phyloP scores from a whole-genome alignment of 1,284 basidiomycete species.

The Pholiota adiposa region DNA sequence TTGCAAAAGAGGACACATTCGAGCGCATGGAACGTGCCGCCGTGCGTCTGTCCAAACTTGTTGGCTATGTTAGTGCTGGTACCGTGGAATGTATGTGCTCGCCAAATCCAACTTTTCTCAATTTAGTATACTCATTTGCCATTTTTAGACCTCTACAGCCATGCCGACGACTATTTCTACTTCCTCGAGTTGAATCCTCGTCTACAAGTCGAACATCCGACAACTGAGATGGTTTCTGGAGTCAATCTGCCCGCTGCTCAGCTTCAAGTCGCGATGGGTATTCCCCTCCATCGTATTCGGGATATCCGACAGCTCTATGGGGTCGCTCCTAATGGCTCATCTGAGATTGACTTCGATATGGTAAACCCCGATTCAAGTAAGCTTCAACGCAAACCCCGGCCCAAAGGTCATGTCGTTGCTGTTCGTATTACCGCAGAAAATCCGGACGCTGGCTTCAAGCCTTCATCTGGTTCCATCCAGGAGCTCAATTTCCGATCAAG shows the following conservation, averaged over 20 bases:
- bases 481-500: conserved; percentile 99
- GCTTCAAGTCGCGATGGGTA: conserved; percentile 98
- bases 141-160: conserved; percentile 87
- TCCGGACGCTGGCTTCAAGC: conserved; percentile 99
- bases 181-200: conserved; percentile 99
- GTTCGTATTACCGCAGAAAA: conserved; percentile 99
- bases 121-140: conserved; percentile 6
- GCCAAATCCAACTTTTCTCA: conserved; percentile 1
- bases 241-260: conserved; percentile 99
- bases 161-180: conserved; percentile 91
- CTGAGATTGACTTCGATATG: conserved; percentile 98
- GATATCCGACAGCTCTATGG: conserved; percentile 98
- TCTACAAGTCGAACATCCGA: conserved; percentile 99
- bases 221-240: conserved; percentile 99
- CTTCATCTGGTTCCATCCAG: conserved; percentile 94
- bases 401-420: conserved; percentile 98
- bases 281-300: conserved; percentile 94
- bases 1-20: conserved; percentile 89
- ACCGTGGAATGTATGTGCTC: conserved; percentile 92
- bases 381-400: conserved; percentile 93
- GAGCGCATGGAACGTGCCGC: conserved; percentile 99
- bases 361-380: conserved; percentile 84
- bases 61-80: conserved; percentile 98
- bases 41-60: conserved; percentile 95
- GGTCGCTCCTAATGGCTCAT: conserved; percentile 83